Base-by-base conservation (phyloP, 176 grass and related monocot species). In the Pontederia paniculata region DNA sequence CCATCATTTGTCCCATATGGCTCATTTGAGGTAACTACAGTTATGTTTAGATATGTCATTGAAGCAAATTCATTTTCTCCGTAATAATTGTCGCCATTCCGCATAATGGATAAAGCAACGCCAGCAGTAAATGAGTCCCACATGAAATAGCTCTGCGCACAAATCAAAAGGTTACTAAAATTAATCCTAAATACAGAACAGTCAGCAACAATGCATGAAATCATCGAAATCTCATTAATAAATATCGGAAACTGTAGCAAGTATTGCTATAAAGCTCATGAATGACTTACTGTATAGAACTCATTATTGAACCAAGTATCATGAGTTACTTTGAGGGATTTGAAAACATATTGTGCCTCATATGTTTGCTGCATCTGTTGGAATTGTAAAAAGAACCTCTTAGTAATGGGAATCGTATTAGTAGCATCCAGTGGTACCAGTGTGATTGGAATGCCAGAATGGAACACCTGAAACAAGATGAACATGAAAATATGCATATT, bases 351-450 rank as follows among this genome's bases (percentile, higher is more conserved):
- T 23, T 89, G 56, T 70, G 82, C 86, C 57, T 89, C 91, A 13
- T 78, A 89, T 41, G 85, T 96, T 42, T 60, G 72, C 64, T 87
- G 82, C 23, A 54, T 67, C 54, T 44, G 57, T 51, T 89, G 42
- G 2, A 89, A 89, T 58, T 52, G 82, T 60, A 72, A 2, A 50
- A 96, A 96, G 60, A 96, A 89, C 0, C 89, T 56, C 56, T 96
- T 20, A 45, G 23, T 89, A 64, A 87, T 68, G 13, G 82, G 91
- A 63, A 84, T 96, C 15, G 91, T 89, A 73, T 89, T 96, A 42
- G 91, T 89, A 23, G 82, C 82, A 74, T 96, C 91, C 72, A 96
- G 85, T 65, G 91, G 91, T 52, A 96, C 63, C 21, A 96, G 82
- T 44, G 82, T 96, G 13, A 89, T 81, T 25, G 85, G 79, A 70